phyloP scores from a whole-genome alignment of 768 basidiomycete genomes.

The Saitozyma sp. region DNA sequence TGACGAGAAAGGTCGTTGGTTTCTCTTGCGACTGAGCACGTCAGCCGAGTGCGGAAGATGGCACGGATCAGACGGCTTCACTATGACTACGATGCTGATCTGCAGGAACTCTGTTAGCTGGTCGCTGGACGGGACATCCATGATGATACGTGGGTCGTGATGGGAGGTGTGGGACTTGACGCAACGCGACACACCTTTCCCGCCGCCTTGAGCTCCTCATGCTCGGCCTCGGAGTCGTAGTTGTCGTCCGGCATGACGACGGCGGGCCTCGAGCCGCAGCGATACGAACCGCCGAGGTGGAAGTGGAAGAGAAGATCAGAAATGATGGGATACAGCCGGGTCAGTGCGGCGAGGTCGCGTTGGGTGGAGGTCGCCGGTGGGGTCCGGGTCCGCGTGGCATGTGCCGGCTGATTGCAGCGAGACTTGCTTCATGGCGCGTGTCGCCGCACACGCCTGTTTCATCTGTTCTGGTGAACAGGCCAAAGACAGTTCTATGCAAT shows the following conservation, averaged over 20 bases:
- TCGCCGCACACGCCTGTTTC: no score
- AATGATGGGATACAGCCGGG: not conserved
- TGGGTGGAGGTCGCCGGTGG: not conserved
- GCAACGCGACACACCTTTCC: constrained; percentile 6
- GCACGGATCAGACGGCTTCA: no score
- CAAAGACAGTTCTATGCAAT: no score
- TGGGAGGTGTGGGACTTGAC: not conserved
- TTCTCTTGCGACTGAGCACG: not conserved
- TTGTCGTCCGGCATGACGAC: not conserved
- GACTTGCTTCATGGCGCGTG: no score
- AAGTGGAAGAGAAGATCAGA: no score
- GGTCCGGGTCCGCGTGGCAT: not conserved
- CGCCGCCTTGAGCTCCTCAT: constrained; percentile 7
- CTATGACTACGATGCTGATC: no score
- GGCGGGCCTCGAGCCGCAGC: not conserved
- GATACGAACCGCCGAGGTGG: no score
- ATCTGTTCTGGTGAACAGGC: no score
- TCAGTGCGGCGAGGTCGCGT: not conserved
- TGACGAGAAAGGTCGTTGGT: not conserved
- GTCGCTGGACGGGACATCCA: no score
- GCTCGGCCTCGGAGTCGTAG: constrained; percentile 3
- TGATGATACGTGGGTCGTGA: not conserved
- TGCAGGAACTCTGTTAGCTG: no score
- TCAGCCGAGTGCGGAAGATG: not conserved
- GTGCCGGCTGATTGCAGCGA: not conserved